These are phyloP conservation scores for Pseudogymnoascus sp. DNA, from an alignment of 2,329 filamentous ascomycete genomes.

Conservation along the genomic window DNA sequence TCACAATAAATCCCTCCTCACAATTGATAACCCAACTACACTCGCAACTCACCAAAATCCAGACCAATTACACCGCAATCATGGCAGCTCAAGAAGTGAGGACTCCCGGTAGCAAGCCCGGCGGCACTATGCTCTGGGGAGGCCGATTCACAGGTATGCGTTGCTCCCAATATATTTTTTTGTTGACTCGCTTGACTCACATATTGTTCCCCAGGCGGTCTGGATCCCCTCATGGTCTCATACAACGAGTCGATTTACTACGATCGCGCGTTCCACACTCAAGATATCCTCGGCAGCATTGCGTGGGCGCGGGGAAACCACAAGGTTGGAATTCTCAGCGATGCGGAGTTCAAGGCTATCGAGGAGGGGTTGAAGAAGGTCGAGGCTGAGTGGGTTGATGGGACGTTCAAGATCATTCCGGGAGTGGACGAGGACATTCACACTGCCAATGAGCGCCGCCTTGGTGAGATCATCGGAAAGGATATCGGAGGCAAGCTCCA, in stretches of 20 bases:
- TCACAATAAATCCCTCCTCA: background rate
- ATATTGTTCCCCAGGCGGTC: conserved; percentile 50
- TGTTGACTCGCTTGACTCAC: conserved; percentile 15
- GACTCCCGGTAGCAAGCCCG: conserved; percentile 26
- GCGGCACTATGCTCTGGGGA: conserved; percentile 50
- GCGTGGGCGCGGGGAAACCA: conserved; percentile 76
- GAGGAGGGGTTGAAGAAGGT: conserved; percentile 60
- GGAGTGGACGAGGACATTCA: conserved; percentile 58
- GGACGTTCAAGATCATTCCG: conserved; percentile 45
- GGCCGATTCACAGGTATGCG: conserved; percentile 52
- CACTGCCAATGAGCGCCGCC: conserved; percentile 64
- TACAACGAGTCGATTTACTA: conserved; percentile 80
- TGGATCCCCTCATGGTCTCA: conserved; percentile 78
- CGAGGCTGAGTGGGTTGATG: conserved; percentile 47
- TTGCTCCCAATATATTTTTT: conserved; percentile 12
- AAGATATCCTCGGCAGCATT: conserved; percentile 75
- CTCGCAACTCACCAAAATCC: background rate
- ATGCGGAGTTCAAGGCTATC: conserved; percentile 67
- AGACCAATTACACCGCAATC: conserved; percentile 16
- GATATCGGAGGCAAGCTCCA: conserved; percentile 83
- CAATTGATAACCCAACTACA: background rate
- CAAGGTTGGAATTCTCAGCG: conserved; percentile 66
- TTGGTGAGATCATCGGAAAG: conserved; percentile 81
- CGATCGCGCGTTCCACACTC: conserved; percentile 69
- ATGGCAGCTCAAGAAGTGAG: conserved; percentile 26